Base-by-base conservation (phyloP, 164 flowering plant genomes). In the Pachysandra terminalis region DNA sequence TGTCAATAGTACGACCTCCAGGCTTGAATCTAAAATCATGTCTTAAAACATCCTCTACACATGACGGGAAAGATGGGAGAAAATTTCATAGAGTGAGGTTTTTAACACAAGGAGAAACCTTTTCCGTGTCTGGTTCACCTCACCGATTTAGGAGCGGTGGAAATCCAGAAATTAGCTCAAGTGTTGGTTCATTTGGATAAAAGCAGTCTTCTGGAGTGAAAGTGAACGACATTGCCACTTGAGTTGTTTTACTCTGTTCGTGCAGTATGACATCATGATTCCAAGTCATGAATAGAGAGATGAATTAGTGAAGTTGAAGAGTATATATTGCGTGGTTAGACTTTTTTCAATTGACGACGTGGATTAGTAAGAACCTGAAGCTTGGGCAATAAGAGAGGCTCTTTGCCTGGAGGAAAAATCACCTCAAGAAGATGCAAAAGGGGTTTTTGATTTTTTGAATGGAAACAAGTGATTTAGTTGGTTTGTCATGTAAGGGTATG, bases 21-120 rank as follows among this genome's bases (percentile, higher is more conserved):
- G 35, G 37, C 23, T 61, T 19, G 0, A 64, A 63, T 49, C 51
- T 70, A 19, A 75, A 75, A 70, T 73, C 77, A 55, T 79, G 77
- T 58, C 70, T 79, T 16, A 64, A 59, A 63, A 63, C 19, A 19
- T 19, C 72, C 12, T 26, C 51, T 21, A 19, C 24, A 16, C 51
- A 21, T 59, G 51, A 53, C 51, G 4, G 25, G 45, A 69, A 63
- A 0, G 55, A 28, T 23, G 51, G 41, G 19, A 41, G 57, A 27
- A 55, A 70, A 56, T 19, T 56, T 10, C 40, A 23, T 3, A 49
- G 28, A 32, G 79, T 75, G 59, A 75, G 52, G 61, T 78, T 74
- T 61, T 1, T 45, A 28, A 37, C 56, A 14, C 66, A 56, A 24
- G 59, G n/a, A 49, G 37, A 21, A 59, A n/a, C 52, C 62, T 57